These are phyloP conservation scores for Moelleriella libera DNA, from an alignment of 2,329 filamentous ascomycete genomes.

Conservation along the genomic window DNA sequence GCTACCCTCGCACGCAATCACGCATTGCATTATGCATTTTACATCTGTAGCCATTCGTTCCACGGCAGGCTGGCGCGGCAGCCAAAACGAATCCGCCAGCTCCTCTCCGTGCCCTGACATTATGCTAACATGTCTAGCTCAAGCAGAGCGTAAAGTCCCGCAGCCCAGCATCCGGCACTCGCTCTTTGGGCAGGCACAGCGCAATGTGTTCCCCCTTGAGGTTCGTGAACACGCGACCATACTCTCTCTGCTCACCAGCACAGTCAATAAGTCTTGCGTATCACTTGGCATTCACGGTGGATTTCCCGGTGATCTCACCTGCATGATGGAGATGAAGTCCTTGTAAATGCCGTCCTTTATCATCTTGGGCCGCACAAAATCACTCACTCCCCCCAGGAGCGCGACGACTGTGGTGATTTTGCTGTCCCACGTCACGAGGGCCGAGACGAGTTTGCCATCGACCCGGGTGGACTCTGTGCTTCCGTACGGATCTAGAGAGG, in stretches of 20 bases:
- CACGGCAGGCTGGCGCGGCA: too few relatives aligned
- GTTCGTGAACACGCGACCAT: slow-evolving; percentile 13
- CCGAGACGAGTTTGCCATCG: slow-evolving; percentile 22
- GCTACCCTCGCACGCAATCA: too few relatives aligned
- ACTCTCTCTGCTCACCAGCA: slow-evolving; percentile 9
- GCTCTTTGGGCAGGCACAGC: slow-evolving; percentile 12
- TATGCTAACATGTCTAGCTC: not conserved
- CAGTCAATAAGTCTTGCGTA: not conserved
- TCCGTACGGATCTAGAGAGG: slow-evolving; percentile 19
- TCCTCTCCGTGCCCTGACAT: too few relatives aligned
- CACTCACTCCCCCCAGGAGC: slow-evolving; percentile 21
- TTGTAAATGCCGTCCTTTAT: slow-evolving; percentile 21
- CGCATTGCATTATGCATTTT: too few relatives aligned
- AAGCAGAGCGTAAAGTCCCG: slow-evolving; percentile 12
- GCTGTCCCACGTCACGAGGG: slow-evolving; percentile 27
- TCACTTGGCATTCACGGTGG: not conserved
- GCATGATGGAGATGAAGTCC: slow-evolving; percentile 18
- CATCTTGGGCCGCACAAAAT: slow-evolving; percentile 23
- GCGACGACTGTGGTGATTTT: slow-evolving; percentile 25
- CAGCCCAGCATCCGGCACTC: slow-evolving; percentile 11
- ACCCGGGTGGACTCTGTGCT: slow-evolving; percentile 22
- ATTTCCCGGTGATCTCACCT: slow-evolving; percentile 6
- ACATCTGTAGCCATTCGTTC: too few relatives aligned
- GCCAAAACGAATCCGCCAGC: not conserved
- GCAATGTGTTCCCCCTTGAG: slow-evolving; percentile 13